Base-by-base conservation (phyloP, 2,329 filamentous ascomycete species). In the Monosporascus sp. region DNA sequence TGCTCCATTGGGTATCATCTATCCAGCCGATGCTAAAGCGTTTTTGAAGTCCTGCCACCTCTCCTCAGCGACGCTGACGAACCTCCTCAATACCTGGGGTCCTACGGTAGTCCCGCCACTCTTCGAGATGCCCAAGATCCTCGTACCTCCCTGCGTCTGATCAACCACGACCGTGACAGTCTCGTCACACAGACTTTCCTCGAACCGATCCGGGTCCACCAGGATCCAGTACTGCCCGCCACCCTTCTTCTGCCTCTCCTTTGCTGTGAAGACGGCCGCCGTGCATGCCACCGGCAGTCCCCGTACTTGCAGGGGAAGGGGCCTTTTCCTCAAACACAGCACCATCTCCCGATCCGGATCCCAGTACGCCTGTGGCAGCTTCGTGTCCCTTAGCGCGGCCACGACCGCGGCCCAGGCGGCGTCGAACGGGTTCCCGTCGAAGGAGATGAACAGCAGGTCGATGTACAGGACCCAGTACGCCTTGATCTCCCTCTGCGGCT, bases 401-500 rank as follows among this genome's bases (percentile, higher is more conserved):
- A 96, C 71, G 0, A 95, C 80, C 14, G 91, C 86, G 1, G 87
- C 82, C 92, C 93, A 97, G 0, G 91, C 90, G 1, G 90, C 89
- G 66, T 99, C 93, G 60, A 97, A 92, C 1, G 91, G 84, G 64
- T 94, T 96, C 6, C 93, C 93, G 59, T 96, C 92, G 49, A 96
- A 84, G 0, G 90, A 95, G 61, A 99, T 87, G 73, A 96, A 94
- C 66, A 97, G 82, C n/a, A 97, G 79, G 67, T 97, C 93, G 60
- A 99, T 89, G 71, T 96, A 97, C 20, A 99, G 83, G 9, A 90
- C 86, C 94, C 93, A 99, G 71, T 95, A 97, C 0, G 88, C 94
- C 68, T 89, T 93, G 11, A 93, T 71, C 54, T 72, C 68, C 37
- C 69, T 69, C 56, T 3, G 55, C 53, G 34, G 55, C 50, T 20